These are phyloP conservation scores for Nicotiana knightiana DNA, from an alignment of 257 asterid genomes.

Conservation along the genomic window DNA sequence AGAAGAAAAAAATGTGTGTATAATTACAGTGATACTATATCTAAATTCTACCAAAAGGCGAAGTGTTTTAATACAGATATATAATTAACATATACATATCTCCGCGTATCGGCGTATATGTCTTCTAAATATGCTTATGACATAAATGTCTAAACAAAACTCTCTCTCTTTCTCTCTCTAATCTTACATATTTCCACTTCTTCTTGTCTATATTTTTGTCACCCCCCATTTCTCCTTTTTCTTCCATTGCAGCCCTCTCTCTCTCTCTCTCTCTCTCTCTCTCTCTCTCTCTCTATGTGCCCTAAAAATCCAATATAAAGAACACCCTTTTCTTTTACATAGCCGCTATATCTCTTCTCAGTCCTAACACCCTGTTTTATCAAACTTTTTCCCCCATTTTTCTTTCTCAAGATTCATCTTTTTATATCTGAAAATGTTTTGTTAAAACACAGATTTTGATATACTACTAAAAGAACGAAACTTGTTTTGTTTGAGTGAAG, in stretches of 20 bases:
- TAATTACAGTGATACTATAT: no score
- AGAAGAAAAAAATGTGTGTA: neutral
- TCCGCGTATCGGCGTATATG: neutral
- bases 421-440: neutral
- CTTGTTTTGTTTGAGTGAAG: neutral
- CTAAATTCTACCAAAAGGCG: no score
- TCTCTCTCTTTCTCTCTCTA: neutral
- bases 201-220: neutral
- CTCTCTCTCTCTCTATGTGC: neutral
- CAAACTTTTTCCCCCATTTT: neutral
- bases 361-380: neutral
- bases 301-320: constrained; percentile 5
- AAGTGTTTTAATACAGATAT: no score
- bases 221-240: constrained; percentile 9
- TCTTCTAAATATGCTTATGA: neutral
- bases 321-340: neutral
- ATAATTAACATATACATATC: neutral
- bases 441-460: neutral
- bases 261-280: neutral
- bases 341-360: constrained; percentile 6
- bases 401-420: neutral
- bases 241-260: constrained; percentile 6
- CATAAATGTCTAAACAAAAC: neutral
- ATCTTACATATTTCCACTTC: constrained; percentile 7
- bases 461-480: neutral